A percentile compares a stretch with the other conserved stretches of the same genome.
Evolutionary conservation across 2,329 filamentous ascomycete genomes (phyloP).

Genomic region (Bertia moriformis): DNA sequence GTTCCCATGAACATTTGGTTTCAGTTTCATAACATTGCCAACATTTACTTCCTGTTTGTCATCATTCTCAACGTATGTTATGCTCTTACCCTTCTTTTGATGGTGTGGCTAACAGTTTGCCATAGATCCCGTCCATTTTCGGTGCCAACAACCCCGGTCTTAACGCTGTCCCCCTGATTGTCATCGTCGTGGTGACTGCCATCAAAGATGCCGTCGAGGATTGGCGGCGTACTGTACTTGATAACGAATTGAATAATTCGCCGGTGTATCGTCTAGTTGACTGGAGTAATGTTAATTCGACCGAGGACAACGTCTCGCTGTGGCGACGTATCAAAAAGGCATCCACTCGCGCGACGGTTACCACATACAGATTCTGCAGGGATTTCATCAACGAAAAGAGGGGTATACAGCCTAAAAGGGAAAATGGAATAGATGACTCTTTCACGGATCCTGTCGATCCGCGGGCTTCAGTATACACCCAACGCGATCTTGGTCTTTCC

Average conservation of each 20-base stretch:
- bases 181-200: slow-evolving; percentile 76
- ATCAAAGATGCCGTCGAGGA: slow-evolving; percentile 95
- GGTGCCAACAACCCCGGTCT: slow-evolving; percentile 80
- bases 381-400: slow-evolving; percentile 29
- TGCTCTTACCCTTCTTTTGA: neutral
- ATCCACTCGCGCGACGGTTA: slow-evolving; percentile 44
- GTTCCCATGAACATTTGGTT: slow-evolving; percentile 93
- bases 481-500: slow-evolving; percentile 9
- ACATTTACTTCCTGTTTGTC: slow-evolving; percentile 93
- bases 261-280: slow-evolving; percentile 78
- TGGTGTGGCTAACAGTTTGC: slow-evolving; percentile 1
- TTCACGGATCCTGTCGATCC: slow-evolving; percentile 26
- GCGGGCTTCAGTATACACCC: slow-evolving; percentile 13
- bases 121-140: slow-evolving; percentile 88
- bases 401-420: neutral
- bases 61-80: slow-evolving; percentile 80
- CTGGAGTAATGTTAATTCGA: slow-evolving; percentile 86
- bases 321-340: slow-evolving; percentile 92
- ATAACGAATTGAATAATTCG: slow-evolving; percentile 91
- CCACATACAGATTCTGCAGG: slow-evolving; percentile 32
- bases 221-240: slow-evolving; percentile 77
- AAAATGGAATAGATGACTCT: slow-evolving; percentile 36
- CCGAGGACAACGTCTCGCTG: slow-evolving; percentile 67
- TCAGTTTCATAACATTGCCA: slow-evolving; percentile 97
- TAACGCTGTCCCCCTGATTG: slow-evolving; percentile 79